Conservation (phyloP, 108 stramenopile genomes). For the Cyclotella atomus region DNA sequence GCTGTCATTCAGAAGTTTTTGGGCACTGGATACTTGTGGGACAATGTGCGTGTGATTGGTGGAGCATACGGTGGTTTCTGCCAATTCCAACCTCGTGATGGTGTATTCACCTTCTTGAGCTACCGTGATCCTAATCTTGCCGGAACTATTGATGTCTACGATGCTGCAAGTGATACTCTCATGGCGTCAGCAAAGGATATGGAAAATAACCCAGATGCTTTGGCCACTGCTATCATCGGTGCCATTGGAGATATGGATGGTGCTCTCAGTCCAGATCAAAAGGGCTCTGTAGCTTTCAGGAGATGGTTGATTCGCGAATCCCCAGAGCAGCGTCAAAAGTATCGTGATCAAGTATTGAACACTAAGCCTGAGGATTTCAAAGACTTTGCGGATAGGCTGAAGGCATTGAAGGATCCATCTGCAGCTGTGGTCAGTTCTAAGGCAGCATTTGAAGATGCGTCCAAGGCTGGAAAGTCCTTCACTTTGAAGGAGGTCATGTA, state of each 20-base stretch:
- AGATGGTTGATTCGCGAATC: slow-evolving; percentile 87
- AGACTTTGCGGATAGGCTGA: slow-evolving; percentile 85
- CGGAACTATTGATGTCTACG: slow-evolving; percentile 94
- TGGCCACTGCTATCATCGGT: slow-evolving; percentile 88
- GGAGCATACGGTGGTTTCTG: slow-evolving; percentile 98
- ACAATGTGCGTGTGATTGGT: slow-evolving; percentile 91
- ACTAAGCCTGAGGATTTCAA: slow-evolving; percentile 90
- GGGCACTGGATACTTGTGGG: slow-evolving; percentile 93
- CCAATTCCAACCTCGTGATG: slow-evolving; percentile 79
- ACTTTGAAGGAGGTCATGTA: slow-evolving; percentile 14
- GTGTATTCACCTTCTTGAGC: slow-evolving; percentile 87
- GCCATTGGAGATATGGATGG: slow-evolving; percentile 95
- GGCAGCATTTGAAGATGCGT: slow-evolving; percentile 85
- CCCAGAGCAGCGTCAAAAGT: slow-evolving; percentile 83
- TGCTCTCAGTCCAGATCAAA: slow-evolving; percentile 87
- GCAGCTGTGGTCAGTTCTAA: slow-evolving; percentile 91
- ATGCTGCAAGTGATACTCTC: slow-evolving; percentile 85
- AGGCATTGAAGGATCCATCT: slow-evolving; percentile 81
- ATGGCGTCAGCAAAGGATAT: slow-evolving; percentile 78
- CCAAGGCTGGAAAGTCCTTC: slow-evolving; percentile 67
- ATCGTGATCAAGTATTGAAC: slow-evolving; percentile 87
- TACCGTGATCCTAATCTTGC: slow-evolving; percentile 97
- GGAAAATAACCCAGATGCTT: slow-evolving; percentile 78
- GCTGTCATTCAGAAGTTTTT: slow-evolving; percentile 84
- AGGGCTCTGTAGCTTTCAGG: slow-evolving; percentile 78